Evolutionary conservation across 805 yeast species (phyloP), one percentile per base, ranked within the genome.

Genomic region (Starmerella riodocensis): DNA sequence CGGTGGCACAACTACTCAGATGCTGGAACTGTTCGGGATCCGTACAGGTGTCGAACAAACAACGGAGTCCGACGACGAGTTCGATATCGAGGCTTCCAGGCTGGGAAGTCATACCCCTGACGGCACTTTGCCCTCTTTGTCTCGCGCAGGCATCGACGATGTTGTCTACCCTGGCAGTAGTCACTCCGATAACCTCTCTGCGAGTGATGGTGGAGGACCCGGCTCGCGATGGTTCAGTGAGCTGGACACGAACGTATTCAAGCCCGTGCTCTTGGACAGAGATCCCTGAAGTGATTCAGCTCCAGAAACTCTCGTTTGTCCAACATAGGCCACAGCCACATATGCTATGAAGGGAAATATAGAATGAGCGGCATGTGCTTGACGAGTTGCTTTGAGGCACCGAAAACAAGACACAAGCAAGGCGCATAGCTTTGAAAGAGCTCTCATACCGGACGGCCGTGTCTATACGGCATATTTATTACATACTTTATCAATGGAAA

Each of bases 1-100:
- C 59, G 99, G 99, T 43, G 98, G 99, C 28, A 91, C 98, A 1
- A 91, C 97, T 0, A 96, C 98, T 1, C 82, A 94, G 32, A 91
- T 91, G 99, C 70, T 91, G 43, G 99, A 91, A 57, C 82, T 88
- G 49, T 66, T 91, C 50, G 91, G 93, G 33, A 93, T 91, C 51
- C 78, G 80, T 51, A 80, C 94, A 2, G 98, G 98, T 1, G 83
- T 88, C 47, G 69, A 81, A 16, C 88, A 78, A 49, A 93, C 83
- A 41, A 71, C 62, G 40, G 86, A 76, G 29, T 74, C 84, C 36
- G 98, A 91, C 59, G 97, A 91, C 54, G 98, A 91, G 57, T 88
- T 88, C 57, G 96, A 88, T 55, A 78, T 85, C 34, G 96, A 86
- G 60, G 80, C 70, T 4, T 12, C 32, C 21, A 6, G 32, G 12